A percentile compares a stretch with the other conserved stretches of the same genome.
Conservation (phyloP, 352 stramenopile genomes). For the Globisporangium nodosum region DNA sequence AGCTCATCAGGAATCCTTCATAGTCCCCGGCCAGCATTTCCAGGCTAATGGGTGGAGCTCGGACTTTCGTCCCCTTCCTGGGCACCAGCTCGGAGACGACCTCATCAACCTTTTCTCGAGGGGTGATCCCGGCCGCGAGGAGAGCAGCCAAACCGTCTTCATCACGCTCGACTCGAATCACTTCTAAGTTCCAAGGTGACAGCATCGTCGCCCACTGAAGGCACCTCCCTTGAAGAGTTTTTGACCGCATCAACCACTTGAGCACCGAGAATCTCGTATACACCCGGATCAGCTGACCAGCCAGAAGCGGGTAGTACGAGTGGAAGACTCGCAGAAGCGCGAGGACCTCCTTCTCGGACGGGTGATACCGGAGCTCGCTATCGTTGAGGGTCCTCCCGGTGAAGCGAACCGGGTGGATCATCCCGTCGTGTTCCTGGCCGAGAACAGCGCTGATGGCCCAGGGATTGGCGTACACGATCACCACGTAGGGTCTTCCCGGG, state of each 20-base stretch:
- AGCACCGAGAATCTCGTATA: constrained; percentile 10
- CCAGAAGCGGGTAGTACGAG: constrained; percentile 5
- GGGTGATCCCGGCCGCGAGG: constrained; percentile 6
- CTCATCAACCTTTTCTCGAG: constrained; percentile 7
- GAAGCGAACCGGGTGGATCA: constrained; percentile 13
- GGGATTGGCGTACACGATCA: constrained; percentile 17
- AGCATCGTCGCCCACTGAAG: constrained; percentile 15
- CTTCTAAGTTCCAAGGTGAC: constrained; percentile 8
- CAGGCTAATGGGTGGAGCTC: constrained; percentile 2
- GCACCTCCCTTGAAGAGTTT: constrained; percentile 6
- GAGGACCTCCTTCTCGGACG: constrained; percentile 12
- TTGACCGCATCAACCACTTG: constrained; percentile 16
- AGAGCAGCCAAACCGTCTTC: constrained; percentile 7
- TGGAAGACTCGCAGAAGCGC: constrained; percentile 9
- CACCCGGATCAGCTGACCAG: neutral
- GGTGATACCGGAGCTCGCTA: constrained; percentile 12
- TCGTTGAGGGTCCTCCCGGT: constrained; percentile 7
- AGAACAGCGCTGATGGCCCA: constrained; percentile 16
- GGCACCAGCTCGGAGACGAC: constrained; percentile 3
- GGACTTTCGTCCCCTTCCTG: neutral
- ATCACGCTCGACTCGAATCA: neutral
- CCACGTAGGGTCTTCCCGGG: neutral
- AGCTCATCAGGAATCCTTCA: constrained; percentile 11
- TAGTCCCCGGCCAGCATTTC: neutral
- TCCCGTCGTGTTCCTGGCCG: constrained; percentile 7